These are phyloP conservation scores for Jaenimonas drosophilae DNA, from an alignment of 208 protist genomes.

Conservation along the genomic window DNA sequence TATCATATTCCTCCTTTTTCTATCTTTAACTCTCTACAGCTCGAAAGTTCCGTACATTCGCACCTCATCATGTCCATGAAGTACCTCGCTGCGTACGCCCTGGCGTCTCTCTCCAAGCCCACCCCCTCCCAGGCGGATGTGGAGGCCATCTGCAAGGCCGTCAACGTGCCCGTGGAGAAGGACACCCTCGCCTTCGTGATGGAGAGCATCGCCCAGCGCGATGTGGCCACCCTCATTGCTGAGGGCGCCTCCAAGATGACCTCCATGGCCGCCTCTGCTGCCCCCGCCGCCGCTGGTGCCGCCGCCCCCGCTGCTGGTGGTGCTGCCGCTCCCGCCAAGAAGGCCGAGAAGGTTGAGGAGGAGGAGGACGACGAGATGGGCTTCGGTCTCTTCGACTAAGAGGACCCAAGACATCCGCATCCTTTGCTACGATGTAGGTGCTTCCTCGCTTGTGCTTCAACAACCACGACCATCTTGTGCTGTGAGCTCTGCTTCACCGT, in stretches of 20 bases:
- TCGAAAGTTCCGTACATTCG: conserved; percentile 9
- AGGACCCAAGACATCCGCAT: too few species aligned
- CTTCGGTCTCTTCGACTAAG: conserved; percentile 87
- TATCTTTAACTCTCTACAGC: conserved; percentile 3
- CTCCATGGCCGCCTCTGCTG: conserved; percentile 25
- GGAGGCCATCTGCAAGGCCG: conserved; percentile 79
- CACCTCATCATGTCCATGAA: conserved; percentile 71
- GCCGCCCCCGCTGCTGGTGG: conserved; percentile 15
- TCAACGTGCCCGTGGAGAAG: conserved; percentile 50
- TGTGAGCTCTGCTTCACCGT: background rate
- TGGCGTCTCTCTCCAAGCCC: conserved; percentile 73
- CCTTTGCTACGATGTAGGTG: too few species aligned
- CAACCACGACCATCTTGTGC: too few species aligned
- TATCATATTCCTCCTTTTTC: conserved; percentile 4
- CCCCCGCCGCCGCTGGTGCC: conserved; percentile 21
- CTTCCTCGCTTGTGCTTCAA: too few species aligned
- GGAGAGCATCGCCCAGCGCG: conserved; percentile 59
- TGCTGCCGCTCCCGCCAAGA: conserved; percentile 30
- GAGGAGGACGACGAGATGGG: conserved; percentile 87
- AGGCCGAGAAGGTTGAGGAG: conserved; percentile 62
- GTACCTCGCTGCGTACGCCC: conserved; percentile 89
- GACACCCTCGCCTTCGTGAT: conserved; percentile 78
- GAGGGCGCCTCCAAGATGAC: conserved; percentile 80
- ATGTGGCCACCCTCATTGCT: conserved; percentile 64
- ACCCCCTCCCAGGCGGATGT: conserved; percentile 69